Evolutionary conservation across 352 stramenopile genomes (phyloP).

Genomic region (Pythium sp.): DNA sequence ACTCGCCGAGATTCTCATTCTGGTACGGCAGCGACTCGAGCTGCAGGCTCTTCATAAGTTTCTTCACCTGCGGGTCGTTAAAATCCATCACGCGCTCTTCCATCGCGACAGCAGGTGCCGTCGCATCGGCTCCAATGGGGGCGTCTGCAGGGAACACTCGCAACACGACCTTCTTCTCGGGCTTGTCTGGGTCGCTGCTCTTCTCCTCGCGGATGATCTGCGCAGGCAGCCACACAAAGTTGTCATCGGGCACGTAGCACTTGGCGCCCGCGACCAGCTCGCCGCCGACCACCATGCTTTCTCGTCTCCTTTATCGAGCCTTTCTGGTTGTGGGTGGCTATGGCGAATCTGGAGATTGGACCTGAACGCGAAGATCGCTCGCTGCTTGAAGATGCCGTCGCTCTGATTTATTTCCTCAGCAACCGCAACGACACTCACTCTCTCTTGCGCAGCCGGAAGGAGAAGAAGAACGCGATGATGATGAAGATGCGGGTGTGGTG

Average conservation of each 20-base stretch:
- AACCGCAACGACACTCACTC: background rate
- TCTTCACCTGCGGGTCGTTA: slow-evolving; percentile 63
- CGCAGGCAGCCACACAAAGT: slow-evolving; percentile 73
- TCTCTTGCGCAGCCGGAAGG: background rate
- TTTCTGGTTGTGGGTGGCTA: background rate
- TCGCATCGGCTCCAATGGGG: slow-evolving; percentile 4
- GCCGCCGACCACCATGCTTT: background rate
- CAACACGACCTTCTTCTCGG: slow-evolving; percentile 58
- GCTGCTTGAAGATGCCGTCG: slow-evolving; percentile 3
- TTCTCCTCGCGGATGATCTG: slow-evolving; percentile 66
- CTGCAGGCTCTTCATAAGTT: slow-evolving; percentile 55
- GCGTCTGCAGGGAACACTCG: slow-evolving; percentile 40
- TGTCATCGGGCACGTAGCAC: slow-evolving; percentile 82
- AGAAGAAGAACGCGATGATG: background rate
- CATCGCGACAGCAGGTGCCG: slow-evolving; percentile 22
- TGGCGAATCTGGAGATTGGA: background rate
- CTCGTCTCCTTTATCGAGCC: background rate
- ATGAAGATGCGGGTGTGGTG: background rate
- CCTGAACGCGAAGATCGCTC: background rate
- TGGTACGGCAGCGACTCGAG: slow-evolving; percentile 76
- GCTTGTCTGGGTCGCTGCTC: slow-evolving; percentile 43
- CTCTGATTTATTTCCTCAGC: slow-evolving; percentile 5
- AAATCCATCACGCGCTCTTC: slow-evolving; percentile 74
- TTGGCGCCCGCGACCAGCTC: slow-evolving; percentile 52
- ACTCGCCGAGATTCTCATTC: slow-evolving; percentile 60